A percentile compares a stretch with the other conserved stretches of the same genome.
These are phyloP conservation scores for Phytophthora nicotianae DNA, from an alignment of 352 stramenopile species.

Conservation along the genomic window DNA sequence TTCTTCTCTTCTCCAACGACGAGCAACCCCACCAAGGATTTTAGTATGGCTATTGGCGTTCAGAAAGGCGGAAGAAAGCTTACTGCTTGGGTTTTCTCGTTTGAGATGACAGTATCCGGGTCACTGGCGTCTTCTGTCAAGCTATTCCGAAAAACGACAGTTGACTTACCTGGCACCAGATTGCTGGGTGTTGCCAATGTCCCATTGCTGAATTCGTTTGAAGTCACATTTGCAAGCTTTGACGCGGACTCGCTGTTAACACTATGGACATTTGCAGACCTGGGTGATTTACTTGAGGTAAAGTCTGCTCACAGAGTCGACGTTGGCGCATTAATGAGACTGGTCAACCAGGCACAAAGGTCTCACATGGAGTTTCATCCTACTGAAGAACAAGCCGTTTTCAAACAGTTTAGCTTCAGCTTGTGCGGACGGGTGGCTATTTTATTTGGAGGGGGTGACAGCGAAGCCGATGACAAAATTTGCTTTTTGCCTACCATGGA, in stretches of 20 bases:
- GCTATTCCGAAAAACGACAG: conserved; percentile 49
- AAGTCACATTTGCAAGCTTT: conserved; percentile 54
- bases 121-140: conserved; percentile 27
- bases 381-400: conserved; percentile 40
- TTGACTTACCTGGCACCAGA: conserved; percentile 39
- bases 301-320: conserved; percentile 48
- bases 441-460: conserved; percentile 46
- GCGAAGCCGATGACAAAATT: conserved; percentile 36
- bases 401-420: conserved; percentile 61
- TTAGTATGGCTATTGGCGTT: conserved; percentile 61
- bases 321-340: conserved; percentile 40
- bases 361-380: conserved; percentile 49
- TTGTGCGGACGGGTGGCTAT: conserved; percentile 60
- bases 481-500: conserved; percentile 65
- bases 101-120: conserved; percentile 24
- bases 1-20: conserved; percentile 36
- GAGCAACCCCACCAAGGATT: conserved; percentile 54
- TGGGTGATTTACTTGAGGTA: conserved; percentile 52
- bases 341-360: conserved; percentile 20
- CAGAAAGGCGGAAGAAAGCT: conserved; percentile 41
- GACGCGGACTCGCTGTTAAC: conserved; percentile 42
- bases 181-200: conserved; percentile 46
- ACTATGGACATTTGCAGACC: conserved; percentile 66
- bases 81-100: conserved; percentile 67
- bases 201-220: conserved; percentile 53